A percentile compares a stretch with the other conserved stretches of the same genome.
phyloP scores from a whole-genome alignment of 345 rosid genomes.

The Arabis hirsuta region DNA sequence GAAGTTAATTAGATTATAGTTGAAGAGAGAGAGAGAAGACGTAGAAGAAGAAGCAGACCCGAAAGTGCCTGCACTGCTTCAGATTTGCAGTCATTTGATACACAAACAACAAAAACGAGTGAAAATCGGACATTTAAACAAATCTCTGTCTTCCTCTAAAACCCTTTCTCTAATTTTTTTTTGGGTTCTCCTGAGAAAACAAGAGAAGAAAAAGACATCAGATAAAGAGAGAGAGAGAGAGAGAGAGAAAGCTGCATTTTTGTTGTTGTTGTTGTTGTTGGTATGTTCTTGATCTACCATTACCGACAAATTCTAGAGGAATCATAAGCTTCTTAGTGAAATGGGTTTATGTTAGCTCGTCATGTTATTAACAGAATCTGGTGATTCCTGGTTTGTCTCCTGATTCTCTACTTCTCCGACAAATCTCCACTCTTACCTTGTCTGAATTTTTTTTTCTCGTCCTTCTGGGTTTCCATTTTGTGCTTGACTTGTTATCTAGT shows the following conservation, averaged over 20 bases:
- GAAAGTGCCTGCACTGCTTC: slow-evolving; percentile 56
- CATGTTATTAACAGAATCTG: slow-evolving; percentile 29
- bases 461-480: slow-evolving; percentile 33
- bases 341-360: slow-evolving; percentile 42
- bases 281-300: slow-evolving; percentile 53
- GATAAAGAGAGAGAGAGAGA: slow-evolving; percentile 10
- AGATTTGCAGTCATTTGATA: slow-evolving; percentile 44
- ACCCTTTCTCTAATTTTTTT: slow-evolving; percentile 38
- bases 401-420: slow-evolving; percentile 42
- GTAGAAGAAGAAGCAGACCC: slow-evolving; percentile 48
- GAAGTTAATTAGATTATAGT: slow-evolving; percentile 41
- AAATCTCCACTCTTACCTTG: slow-evolving; percentile 33
- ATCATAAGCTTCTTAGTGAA: slow-evolving; percentile 28
- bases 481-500: slow-evolving; percentile 38
- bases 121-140: slow-evolving; percentile 29
- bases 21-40: slow-evolving; percentile 43
- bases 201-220: slow-evolving; percentile 40
- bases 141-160: slow-evolving; percentile 46
- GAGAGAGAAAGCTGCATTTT: slow-evolving; percentile 40
- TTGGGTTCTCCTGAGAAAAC: slow-evolving; percentile 39
- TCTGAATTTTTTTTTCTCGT: slow-evolving; percentile 27
- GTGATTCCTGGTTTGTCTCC: slow-evolving; percentile 43
- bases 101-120: slow-evolving; percentile 12
- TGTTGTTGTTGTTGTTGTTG: background rate
- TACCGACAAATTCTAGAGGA: slow-evolving; percentile 39